Conservation (phyloP, 2,329 filamentous ascomycete genomes). For the Xylogone sp. region DNA sequence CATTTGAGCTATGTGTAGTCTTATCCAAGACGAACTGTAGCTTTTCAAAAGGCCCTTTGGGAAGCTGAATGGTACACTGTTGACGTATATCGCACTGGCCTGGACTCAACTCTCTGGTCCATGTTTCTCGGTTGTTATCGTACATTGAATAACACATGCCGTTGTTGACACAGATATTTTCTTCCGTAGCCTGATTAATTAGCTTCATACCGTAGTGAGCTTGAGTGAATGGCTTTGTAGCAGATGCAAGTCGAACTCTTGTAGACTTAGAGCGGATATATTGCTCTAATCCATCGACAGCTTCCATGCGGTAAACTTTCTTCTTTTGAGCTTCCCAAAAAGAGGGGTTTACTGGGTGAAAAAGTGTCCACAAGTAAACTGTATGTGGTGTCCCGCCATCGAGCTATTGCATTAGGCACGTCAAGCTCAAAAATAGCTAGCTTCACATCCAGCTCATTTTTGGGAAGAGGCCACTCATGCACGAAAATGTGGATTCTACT, state of each 20-base stretch:
- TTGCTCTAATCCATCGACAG: conserved; percentile 4
- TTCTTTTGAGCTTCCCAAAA: conserved; percentile 1
- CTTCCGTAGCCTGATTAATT: conserved; percentile 23
- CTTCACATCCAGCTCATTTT: conserved; percentile 27
- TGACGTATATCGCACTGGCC: conserved; percentile 20
- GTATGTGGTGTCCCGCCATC: conserved; percentile 46
- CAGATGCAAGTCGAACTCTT: conserved; percentile 15
- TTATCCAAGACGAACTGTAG: conserved; percentile 22
- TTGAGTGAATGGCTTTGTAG: conserved; percentile 6
- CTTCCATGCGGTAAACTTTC: conserved; percentile 2
- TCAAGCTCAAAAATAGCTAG: conserved; percentile 50
- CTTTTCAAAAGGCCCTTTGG: conserved; percentile 17
- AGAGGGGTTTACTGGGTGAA: background rate
- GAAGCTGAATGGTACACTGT: conserved; percentile 39
- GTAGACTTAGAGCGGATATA: conserved; percentile 1
- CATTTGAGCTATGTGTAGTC: conserved; percentile 39
- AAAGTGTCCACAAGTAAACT: conserved; percentile 40
- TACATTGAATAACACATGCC: conserved; percentile 37
- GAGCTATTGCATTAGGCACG: conserved; percentile 34
- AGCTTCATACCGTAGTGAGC: conserved; percentile 30
- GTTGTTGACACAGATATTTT: conserved; percentile 41
- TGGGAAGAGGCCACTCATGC: conserved; percentile 55
- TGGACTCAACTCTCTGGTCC: conserved; percentile 15
- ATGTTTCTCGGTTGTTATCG: conserved; percentile 22
- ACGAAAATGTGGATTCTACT: conserved; percentile 37